Evolutionary conservation across 176 grass and related monocot species (phyloP), one percentile per base, ranked within the genome.

Genomic region (Oryza coarctata): DNA sequence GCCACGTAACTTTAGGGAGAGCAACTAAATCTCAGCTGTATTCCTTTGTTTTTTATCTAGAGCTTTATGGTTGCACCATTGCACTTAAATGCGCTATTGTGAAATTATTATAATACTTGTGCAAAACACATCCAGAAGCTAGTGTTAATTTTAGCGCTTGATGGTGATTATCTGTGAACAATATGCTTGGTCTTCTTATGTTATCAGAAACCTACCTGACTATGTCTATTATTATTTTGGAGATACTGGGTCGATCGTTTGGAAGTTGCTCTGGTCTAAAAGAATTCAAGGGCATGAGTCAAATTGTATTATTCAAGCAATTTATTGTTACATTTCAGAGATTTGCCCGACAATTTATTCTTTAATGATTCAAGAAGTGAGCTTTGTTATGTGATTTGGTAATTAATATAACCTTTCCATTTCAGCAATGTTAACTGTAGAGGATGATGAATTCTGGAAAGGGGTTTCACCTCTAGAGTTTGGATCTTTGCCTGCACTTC

Each of bases 361-460:
- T 29, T 34, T 47, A n/a, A 43, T 73, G 12, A 3, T 63, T 27
- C 6, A 39, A 89, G 47, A 70, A 77, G 26, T 43, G 5, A 65
- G n/a, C 45, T 66, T 78, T 30, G 4, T 77, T 83, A 13, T 45
- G 68, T 80, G 30, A 36, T 80, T 82, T 68, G n/a, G 31, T 81
- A 78, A 68, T 44, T 30, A 20, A 79, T 74, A 13, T 18, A 39
- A 25, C 10, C 26, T 90, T 74, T 77, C 43, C 20, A 36, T 89
- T 85, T 68, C 83, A 98, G 95, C 95, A 36, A 45, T 98, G 92
- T 77, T 98, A 79, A 93, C 95, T 4, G 95, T 98, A 5, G 87
- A 84, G 47, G 93, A 98, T 80, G 95, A 98, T 84, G 92, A 98
- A 78, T 98, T 98, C 74, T 98, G 95, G 95, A 81, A 95, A 88